phyloP scores from a whole-genome alignment of 2,329 filamentous ascomycete genomes.

The Plenodomus tracheiphilus region DNA sequence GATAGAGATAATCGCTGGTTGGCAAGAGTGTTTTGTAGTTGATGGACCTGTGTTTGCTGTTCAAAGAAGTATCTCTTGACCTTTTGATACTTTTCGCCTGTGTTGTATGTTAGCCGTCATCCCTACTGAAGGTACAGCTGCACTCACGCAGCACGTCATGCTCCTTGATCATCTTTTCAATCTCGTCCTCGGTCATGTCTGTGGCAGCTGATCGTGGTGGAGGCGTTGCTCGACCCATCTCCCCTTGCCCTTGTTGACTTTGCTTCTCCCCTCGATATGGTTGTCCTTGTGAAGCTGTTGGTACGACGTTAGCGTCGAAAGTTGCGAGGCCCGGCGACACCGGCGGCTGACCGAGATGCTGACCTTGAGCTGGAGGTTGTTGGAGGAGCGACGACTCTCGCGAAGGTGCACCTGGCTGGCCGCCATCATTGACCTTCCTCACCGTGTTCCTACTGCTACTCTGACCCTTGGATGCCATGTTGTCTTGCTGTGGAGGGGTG shows the following conservation, averaged over 20 bases:
- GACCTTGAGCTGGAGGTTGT: slow-evolving; percentile 42
- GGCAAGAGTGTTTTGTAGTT: slow-evolving; percentile 94
- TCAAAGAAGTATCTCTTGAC: slow-evolving; percentile 98
- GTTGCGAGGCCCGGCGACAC: slow-evolving; percentile 45
- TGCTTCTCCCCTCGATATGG: slow-evolving; percentile 47
- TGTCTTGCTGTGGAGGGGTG: slow-evolving; percentile 38
- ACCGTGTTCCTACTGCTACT: slow-evolving; percentile 32
- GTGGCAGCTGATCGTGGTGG: slow-evolving; percentile 46
- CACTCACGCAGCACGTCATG: slow-evolving; percentile 55
- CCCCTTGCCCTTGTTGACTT: slow-evolving; percentile 29
- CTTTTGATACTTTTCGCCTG: slow-evolving; percentile 95
- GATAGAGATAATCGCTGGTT: slow-evolving; percentile 95
- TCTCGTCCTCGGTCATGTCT: slow-evolving; percentile 54
- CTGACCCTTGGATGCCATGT: slow-evolving; percentile 34
- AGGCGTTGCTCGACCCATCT: slow-evolving; percentile 50
- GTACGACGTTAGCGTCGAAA: slow-evolving; percentile 52
- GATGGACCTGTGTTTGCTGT: slow-evolving; percentile 84
- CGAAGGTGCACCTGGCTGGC: slow-evolving; percentile 35
- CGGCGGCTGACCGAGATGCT: slow-evolving; percentile 40
- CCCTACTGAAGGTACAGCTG: neutral
- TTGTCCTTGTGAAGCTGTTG: slow-evolving; percentile 49
- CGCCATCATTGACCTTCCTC: slow-evolving; percentile 40
- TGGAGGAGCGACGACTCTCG: slow-evolving; percentile 42
- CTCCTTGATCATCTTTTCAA: slow-evolving; percentile 53
- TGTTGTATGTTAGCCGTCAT: slow-evolving; percentile 6